A percentile compares a stretch with the other conserved stretches of the same genome.
phyloP scores from a whole-genome alignment of 2,329 filamentous ascomycete species.

The Chrysoporthe puriensis region DNA sequence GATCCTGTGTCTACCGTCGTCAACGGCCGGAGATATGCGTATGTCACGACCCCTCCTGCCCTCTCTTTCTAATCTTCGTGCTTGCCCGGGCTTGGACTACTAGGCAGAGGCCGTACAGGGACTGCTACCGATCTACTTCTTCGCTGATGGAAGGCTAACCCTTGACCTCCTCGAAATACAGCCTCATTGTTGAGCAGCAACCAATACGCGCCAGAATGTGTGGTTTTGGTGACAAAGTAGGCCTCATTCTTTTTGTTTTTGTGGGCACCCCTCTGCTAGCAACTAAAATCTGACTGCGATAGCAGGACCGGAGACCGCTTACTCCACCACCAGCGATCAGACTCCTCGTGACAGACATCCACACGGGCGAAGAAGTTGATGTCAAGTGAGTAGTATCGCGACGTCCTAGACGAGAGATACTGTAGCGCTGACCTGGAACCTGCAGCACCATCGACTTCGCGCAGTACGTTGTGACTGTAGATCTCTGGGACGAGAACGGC shows the following conservation, averaged over 20 bases:
- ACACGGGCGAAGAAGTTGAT: slow-evolving; percentile 79
- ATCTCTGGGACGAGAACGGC: slow-evolving; percentile 69
- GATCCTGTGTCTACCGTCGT: slow-evolving; percentile 27
- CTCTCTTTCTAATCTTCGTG: background rate
- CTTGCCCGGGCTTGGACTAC: background rate
- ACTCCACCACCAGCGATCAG: slow-evolving; percentile 92
- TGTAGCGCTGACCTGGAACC: slow-evolving; percentile 24
- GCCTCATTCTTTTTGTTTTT: slow-evolving; percentile 31
- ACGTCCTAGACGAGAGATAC: background rate
- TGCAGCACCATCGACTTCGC: slow-evolving; percentile 27
- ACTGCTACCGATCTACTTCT: background rate
- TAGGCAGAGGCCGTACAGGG: background rate
- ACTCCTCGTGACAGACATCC: slow-evolving; percentile 75
- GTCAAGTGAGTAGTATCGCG: slow-evolving; percentile 68
- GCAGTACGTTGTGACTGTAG: slow-evolving; percentile 63
- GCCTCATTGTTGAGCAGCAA: slow-evolving; percentile 84
- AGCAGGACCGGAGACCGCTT: slow-evolving; percentile 88
- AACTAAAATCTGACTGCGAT: slow-evolving; percentile 10
- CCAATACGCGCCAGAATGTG: slow-evolving; percentile 95
- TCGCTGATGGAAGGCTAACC: slow-evolving; percentile 1
- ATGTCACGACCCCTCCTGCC: slow-evolving; percentile 7
- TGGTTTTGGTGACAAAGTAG: slow-evolving; percentile 95
- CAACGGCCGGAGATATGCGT: slow-evolving; percentile 25
- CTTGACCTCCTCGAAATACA: slow-evolving; percentile 36
- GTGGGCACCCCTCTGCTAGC: slow-evolving; percentile 2